phyloP scores from a whole-genome alignment of 495 filamentous ascomycete species.

The Penicillium canescens region DNA sequence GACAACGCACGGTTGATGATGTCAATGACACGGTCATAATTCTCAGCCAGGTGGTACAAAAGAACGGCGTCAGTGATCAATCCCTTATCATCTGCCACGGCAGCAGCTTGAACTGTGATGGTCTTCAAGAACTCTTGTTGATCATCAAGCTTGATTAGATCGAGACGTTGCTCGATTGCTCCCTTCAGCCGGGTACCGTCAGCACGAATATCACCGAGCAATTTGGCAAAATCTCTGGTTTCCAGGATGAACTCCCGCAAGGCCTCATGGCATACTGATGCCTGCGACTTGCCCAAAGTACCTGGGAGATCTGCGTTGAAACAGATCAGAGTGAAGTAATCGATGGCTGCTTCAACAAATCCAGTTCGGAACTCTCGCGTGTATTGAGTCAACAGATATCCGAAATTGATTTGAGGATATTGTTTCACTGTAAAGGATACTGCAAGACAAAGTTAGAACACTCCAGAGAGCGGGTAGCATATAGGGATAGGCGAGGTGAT shows the following conservation, averaged over 20 bases:
- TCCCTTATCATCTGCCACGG: slow-evolving; percentile 90
- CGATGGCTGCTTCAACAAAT: slow-evolving; percentile 80
- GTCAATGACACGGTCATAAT: slow-evolving; percentile 86
- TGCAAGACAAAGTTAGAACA: slow-evolving; percentile 37
- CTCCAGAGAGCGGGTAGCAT: background rate
- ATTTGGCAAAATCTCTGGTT: slow-evolving; percentile 87
- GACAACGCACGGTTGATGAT: slow-evolving; percentile 91
- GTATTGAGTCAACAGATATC: slow-evolving; percentile 88
- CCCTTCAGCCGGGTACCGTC: slow-evolving; percentile 83
- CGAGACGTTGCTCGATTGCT: slow-evolving; percentile 84
- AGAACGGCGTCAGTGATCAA: slow-evolving; percentile 89
- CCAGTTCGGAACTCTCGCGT: slow-evolving; percentile 92
- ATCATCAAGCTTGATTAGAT: slow-evolving; percentile 75
- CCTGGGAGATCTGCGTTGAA: slow-evolving; percentile 84
- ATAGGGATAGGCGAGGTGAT: slow-evolving; percentile 3
- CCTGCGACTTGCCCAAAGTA: slow-evolving; percentile 71
- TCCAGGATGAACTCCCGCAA: slow-evolving; percentile 94
- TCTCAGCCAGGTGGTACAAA: slow-evolving; percentile 88
- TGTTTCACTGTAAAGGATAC: slow-evolving; percentile 72
- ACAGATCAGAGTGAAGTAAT: slow-evolving; percentile 91
- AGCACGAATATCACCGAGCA: slow-evolving; percentile 85
- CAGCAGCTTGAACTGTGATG: slow-evolving; percentile 87
- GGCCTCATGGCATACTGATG: slow-evolving; percentile 84
- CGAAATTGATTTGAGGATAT: slow-evolving; percentile 91
- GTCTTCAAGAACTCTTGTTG: slow-evolving; percentile 80